Evolutionary conservation across 1,284 basidiomycete genomes (phyloP), one percentile per base, ranked within the genome.

Genomic region (Cutaneotrichosporon sp.): DNA sequence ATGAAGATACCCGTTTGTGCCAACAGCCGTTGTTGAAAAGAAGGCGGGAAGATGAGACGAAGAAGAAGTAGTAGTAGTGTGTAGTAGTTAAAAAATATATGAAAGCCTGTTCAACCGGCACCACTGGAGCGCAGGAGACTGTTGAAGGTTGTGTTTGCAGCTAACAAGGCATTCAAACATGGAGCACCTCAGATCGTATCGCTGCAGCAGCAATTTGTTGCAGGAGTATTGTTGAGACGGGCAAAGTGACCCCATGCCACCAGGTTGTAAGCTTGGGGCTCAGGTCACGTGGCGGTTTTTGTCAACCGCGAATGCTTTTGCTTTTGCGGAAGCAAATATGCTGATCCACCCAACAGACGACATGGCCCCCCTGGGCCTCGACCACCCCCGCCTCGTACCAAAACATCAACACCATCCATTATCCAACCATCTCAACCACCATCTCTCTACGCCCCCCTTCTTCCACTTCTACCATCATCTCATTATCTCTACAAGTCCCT

Each of bases 41-140:
- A 44, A 46, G 39, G 53, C 41, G 33, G 34, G 20, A 48, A 22
- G 39, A 51, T 38, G 47, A 24, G 20, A 48, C 22, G 39, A 51
- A 43, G 47, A 24, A 32, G 24, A 29, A 55, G 46, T 37, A 52
- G 49, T 45, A 54, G 54, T 43, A 55, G 51, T 49, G 49, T 51
- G 25, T 20, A 41, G 46, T 49, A 49, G 46, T 43, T 45, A 49
- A 37, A 31, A 49, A 20, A 29, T 59, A 70, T 63, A 73, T 69
- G 66, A 64, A 63, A 71, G 69, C 69, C 71, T 73, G 71, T 73
- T 73, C 71, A 73, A 73, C 71, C 71, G 71, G 71, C 68, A 70
- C 64, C 42, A 37, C n/a, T n/a, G n/a, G n/a, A n/a, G n/a, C n/a
- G n/a, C n/a, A n/a, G n/a, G n/a, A n/a, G n/a, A n/a, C n/a, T n/a